Evolutionary conservation across 2,329 filamentous ascomycete species (phyloP).

Genomic region (Trichoderma asperellum): DNA sequence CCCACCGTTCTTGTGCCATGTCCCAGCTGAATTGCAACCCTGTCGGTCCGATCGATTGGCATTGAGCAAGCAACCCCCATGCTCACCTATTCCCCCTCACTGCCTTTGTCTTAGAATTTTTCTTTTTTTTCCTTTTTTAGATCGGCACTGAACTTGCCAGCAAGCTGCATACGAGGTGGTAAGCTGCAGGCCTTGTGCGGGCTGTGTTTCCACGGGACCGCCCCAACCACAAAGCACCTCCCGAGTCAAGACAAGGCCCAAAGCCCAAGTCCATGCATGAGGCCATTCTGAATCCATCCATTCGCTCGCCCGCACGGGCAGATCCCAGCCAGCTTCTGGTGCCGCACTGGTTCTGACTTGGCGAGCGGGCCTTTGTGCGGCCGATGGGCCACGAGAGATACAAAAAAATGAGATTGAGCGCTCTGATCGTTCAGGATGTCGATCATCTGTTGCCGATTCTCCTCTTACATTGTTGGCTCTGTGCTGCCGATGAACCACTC

Average conservation of each 20-base stretch:
- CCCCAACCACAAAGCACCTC: slow-evolving; percentile 24
- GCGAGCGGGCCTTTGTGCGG: slow-evolving; percentile 1
- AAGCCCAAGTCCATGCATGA: neutral
- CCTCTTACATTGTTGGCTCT: neutral
- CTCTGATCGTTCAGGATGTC: neutral
- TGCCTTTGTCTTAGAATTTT: neutral
- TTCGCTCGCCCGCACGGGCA: neutral
- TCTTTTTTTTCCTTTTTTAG: slow-evolving; percentile 2
- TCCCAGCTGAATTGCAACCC: slow-evolving; percentile 14
- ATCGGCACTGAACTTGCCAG: slow-evolving; percentile 8
- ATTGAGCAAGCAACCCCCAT: neutral
- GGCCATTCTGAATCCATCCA: slow-evolving; percentile 20
- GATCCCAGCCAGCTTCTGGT: slow-evolving; percentile 7
- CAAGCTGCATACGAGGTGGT: slow-evolving; percentile 23
- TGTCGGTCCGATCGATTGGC: neutral
- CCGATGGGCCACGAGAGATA: slow-evolving; percentile 10
- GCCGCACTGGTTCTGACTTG: slow-evolving; percentile 8
- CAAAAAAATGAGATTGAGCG: neutral
- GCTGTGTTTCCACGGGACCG: slow-evolving; percentile 1
- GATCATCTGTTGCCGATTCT: neutral
- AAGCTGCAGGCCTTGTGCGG: slow-evolving; percentile 18
- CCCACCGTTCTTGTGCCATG: neutral
- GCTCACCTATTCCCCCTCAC: slow-evolving; percentile 1
- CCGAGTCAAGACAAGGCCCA: slow-evolving; percentile 25
- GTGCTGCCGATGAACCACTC: neutral